These are phyloP conservation scores for Pisolithus sp. DNA, from an alignment of 768 basidiomycete genomes.

Conservation along the genomic window DNA sequence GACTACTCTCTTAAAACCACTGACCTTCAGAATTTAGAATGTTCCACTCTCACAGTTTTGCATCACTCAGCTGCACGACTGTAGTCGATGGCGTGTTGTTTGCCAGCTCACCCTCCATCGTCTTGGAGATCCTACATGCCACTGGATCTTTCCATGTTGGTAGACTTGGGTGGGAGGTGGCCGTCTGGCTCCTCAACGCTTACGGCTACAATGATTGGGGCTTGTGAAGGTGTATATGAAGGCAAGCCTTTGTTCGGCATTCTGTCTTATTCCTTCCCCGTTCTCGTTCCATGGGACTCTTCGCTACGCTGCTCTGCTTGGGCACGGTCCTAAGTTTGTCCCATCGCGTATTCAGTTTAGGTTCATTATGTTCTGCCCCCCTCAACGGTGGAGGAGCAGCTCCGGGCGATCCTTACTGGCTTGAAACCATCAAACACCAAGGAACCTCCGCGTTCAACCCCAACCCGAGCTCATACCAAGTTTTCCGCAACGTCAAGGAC, in stretches of 20 bases:
- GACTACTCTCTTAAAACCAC: too few relatives aligned
- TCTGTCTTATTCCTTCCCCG: neutral
- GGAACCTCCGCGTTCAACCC: conserved; percentile 58
- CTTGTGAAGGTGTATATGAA: neutral
- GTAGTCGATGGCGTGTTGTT: too few relatives aligned
- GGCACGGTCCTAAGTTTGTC: conserved; percentile 1
- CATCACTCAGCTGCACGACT: too few relatives aligned
- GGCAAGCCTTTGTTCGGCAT: neutral
- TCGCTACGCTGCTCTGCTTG: neutral
- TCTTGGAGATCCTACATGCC: too few relatives aligned
- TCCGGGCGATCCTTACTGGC: conserved; percentile 55
- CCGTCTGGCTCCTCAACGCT: neutral
- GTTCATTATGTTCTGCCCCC: conserved; percentile 25
- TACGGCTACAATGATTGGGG: neutral
- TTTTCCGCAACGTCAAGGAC: conserved; percentile 68
- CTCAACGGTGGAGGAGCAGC: conserved; percentile 36
- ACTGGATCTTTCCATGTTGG: too few relatives aligned
- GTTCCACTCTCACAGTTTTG: too few relatives aligned
- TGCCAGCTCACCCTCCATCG: too few relatives aligned
- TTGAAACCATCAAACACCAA: conserved; percentile 61
- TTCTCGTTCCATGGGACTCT: conserved; percentile 2
- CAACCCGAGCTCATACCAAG: conserved; percentile 46
- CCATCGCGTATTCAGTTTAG: conserved; percentile 23
- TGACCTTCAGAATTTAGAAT: too few relatives aligned
- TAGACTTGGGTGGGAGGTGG: too few relatives aligned